Percentiles rank a stretch among this genome's conserved stretches.
Conservation (phyloP, 2,329 filamentous ascomycete species). For the Hypoxylon sp. region DNA sequence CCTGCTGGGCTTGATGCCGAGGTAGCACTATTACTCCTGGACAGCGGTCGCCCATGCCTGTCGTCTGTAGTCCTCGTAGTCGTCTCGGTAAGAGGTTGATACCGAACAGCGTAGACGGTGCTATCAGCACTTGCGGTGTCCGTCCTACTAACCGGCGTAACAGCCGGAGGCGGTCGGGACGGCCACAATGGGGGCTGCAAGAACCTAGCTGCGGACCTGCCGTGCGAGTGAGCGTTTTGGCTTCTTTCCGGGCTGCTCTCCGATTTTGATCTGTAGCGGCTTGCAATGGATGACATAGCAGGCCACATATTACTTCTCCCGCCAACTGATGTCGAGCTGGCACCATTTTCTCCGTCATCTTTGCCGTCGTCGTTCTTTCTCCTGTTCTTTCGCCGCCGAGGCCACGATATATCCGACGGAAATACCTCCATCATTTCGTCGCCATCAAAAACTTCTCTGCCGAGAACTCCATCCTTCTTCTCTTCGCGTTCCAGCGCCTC, state of each 20-base stretch:
- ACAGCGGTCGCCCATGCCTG: slow-evolving; percentile 50
- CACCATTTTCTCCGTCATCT: slow-evolving; percentile 50
- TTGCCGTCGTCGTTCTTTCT: slow-evolving; percentile 45
- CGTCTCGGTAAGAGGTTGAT: slow-evolving; percentile 68
- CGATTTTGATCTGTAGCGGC: slow-evolving; percentile 52
- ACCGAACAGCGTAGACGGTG: slow-evolving; percentile 72
- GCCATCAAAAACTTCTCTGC: slow-evolving; percentile 90
- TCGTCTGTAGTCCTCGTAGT: slow-evolving; percentile 60
- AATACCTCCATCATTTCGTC: slow-evolving; percentile 86
- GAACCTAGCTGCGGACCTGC: slow-evolving; percentile 49
- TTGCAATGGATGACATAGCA: slow-evolving; percentile 55
- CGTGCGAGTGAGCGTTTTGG: slow-evolving; percentile 41
- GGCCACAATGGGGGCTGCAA: slow-evolving; percentile 67
- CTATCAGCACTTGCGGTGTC: slow-evolving; percentile 73
- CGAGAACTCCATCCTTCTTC: slow-evolving; percentile 91
- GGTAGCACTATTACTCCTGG: slow-evolving; percentile 52
- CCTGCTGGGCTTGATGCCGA: slow-evolving; percentile 32
- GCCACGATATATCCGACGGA: slow-evolving; percentile 63
- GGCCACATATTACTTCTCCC: slow-evolving; percentile 55
- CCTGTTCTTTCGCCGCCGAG: slow-evolving; percentile 50
- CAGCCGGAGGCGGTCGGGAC: slow-evolving; percentile 64
- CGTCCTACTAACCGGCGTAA: slow-evolving; percentile 69
- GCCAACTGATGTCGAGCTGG: slow-evolving; percentile 41
- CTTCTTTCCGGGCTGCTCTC: slow-evolving; percentile 41
- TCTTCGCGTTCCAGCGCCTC: slow-evolving; percentile 93